phyloP scores from a whole-genome alignment of 148 eudicot species.

The Selenicereus undatus region DNA sequence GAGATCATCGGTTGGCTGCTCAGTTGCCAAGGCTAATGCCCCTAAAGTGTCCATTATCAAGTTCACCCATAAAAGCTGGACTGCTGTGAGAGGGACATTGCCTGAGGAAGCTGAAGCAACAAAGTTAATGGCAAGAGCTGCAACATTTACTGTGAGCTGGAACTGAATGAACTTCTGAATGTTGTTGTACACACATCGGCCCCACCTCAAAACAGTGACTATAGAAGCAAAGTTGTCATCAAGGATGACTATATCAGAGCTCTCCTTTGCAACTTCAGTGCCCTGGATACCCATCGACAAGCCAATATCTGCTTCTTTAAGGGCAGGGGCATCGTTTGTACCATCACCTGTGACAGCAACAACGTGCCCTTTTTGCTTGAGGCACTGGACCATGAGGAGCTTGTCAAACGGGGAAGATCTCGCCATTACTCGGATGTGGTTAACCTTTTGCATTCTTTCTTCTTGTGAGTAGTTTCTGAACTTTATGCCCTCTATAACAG shows the following conservation, averaged over 20 bases:
- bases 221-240: slow-evolving; percentile 47
- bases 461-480: slow-evolving; percentile 36
- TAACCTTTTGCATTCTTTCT: slow-evolving; percentile 24
- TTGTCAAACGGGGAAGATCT: slow-evolving; percentile 52
- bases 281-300: slow-evolving; percentile 51
- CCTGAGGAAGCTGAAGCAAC: slow-evolving; percentile 44
- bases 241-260: slow-evolving; percentile 48
- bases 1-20: slow-evolving; percentile 32
- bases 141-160: slow-evolving; percentile 45
- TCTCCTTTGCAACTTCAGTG: slow-evolving; percentile 53
- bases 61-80: slow-evolving; percentile 44
- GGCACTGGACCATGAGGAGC: slow-evolving; percentile 44
- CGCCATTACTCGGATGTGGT: slow-evolving; percentile 36
- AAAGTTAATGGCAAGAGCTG: slow-evolving; percentile 43
- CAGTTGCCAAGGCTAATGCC: slow-evolving; percentile 47
- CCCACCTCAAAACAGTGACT: slow-evolving; percentile 41
- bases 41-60: slow-evolving; percentile 49
- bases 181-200: slow-evolving; percentile 40
- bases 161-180: slow-evolving; percentile 51
- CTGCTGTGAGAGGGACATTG: slow-evolving; percentile 39
- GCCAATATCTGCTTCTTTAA: slow-evolving; percentile 51
- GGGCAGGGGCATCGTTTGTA: slow-evolving; percentile 43
- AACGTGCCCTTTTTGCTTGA: slow-evolving; percentile 46
- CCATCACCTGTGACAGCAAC: slow-evolving; percentile 57
- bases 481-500: slow-evolving; percentile 34